These are phyloP conservation scores for Hymenoscyphus albidus DNA, from an alignment of 2,329 filamentous ascomycete genomes.

Conservation along the genomic window DNA sequence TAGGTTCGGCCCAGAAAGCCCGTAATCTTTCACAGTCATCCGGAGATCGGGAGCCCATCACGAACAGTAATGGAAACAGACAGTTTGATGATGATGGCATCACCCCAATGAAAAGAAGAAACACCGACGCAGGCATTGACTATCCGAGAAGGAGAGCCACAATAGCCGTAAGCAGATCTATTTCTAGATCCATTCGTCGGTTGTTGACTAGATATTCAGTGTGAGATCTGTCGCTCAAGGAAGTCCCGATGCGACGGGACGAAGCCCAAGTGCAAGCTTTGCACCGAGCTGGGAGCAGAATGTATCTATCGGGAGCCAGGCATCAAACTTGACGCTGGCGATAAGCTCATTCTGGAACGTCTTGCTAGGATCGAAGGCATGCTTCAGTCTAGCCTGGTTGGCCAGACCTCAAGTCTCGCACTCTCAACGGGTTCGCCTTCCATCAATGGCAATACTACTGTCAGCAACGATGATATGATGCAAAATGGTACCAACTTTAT, in stretches of 20 bases:
- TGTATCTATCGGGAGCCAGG: slow-evolving; percentile 82
- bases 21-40: slow-evolving; percentile 54
- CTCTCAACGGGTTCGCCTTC: slow-evolving; percentile 61
- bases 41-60: slow-evolving; percentile 39
- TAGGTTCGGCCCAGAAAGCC: slow-evolving; percentile 51
- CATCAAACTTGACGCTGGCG: slow-evolving; percentile 81
- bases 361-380: slow-evolving; percentile 73
- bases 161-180: slow-evolving; percentile 53
- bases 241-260: slow-evolving; percentile 77
- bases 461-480: slow-evolving; percentile 54
- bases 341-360: slow-evolving; percentile 79
- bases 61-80: slow-evolving; percentile 42
- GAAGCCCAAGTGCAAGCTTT: slow-evolving; percentile 80
- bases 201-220: slow-evolving; percentile 45
- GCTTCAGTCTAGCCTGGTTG: slow-evolving; percentile 65
- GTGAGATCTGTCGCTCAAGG: slow-evolving; percentile 75
- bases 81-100: slow-evolving; percentile 46
- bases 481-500: slow-evolving; percentile 44
- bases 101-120: slow-evolving; percentile 58
- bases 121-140: slow-evolving; percentile 57
- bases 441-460: slow-evolving; percentile 59
- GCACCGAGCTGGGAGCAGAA: slow-evolving; percentile 75
- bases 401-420: slow-evolving; percentile 47
- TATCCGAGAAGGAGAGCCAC: slow-evolving; percentile 62
- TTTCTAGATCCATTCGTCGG: slow-evolving; percentile 9